These are phyloP conservation scores for Aspergillus homomorphus DNA, from an alignment of 495 filamentous ascomycete species.

Conservation along the genomic window DNA sequence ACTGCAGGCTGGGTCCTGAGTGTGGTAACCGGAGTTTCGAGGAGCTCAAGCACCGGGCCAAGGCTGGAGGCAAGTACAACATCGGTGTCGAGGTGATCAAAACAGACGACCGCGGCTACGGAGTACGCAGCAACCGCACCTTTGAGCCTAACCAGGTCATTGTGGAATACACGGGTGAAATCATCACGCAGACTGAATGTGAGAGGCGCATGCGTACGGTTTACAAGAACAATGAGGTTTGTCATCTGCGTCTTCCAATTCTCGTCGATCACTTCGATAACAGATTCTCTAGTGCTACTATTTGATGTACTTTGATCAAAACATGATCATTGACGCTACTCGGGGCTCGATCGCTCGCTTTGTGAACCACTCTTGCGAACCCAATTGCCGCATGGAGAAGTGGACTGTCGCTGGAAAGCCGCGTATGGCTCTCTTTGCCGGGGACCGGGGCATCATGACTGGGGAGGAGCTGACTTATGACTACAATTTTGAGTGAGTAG, in stretches of 20 bases:
- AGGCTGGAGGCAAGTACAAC: conserved; percentile 76
- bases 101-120: conserved; percentile 83
- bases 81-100: conserved; percentile 93
- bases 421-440: conserved; percentile 95
- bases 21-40: conserved; percentile 89
- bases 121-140: conserved; percentile 82
- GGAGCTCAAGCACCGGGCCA: conserved; percentile 69
- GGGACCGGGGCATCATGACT: conserved; percentile 81
- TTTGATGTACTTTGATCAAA: conserved; percentile 95
- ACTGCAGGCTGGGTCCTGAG: conserved; percentile 70
- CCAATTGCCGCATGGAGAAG: conserved; percentile 97
- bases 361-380: conserved; percentile 95
- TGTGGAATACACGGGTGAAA: conserved; percentile 96
- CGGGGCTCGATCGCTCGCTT: conserved; percentile 94
- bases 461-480: conserved; percentile 98
- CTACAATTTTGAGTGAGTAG: conserved; percentile 87
- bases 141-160: conserved; percentile 93
- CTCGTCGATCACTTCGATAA: conserved; percentile 3
- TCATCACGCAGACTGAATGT: conserved; percentile 90
- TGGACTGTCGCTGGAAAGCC: conserved; percentile 95
- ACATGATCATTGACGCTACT: conserved; percentile 98
- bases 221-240: conserved; percentile 88
- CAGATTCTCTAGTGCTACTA: conserved; percentile 74
- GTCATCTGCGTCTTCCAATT: conserved; percentile 20
- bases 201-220: conserved; percentile 86